A percentile compares a stretch with the other conserved stretches of the same genome.
phyloP scores from a whole-genome alignment of 2,329 filamentous ascomycete genomes.

The Graphilbum ipis-grandicollis region DNA sequence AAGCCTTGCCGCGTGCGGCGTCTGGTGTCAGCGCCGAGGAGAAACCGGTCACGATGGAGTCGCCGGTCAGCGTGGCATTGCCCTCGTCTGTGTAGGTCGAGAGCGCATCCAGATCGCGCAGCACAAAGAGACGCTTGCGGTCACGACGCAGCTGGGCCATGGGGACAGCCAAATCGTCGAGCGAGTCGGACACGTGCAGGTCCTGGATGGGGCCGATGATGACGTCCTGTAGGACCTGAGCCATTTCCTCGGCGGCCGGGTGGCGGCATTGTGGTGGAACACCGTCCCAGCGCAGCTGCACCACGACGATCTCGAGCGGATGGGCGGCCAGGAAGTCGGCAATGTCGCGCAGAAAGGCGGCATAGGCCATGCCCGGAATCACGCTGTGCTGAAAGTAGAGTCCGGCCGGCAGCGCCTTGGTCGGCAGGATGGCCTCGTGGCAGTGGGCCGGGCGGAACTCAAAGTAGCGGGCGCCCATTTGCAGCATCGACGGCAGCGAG shows the following conservation, averaged over 20 bases:
- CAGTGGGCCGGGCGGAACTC: conserved; percentile 32
- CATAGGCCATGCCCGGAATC: conserved; percentile 31
- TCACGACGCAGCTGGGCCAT: conserved; percentile 18
- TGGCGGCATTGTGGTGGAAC: conserved; percentile 26
- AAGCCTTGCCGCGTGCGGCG: conserved; percentile 16
- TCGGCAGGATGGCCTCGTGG: conserved; percentile 20
- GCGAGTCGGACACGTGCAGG: conserved; percentile 12
- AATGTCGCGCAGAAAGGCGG: conserved; percentile 21
- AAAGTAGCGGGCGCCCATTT: conserved; percentile 30
- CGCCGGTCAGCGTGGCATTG: conserved; percentile 24
- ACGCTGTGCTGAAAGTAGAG: conserved; percentile 32
- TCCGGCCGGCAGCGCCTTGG: conserved; percentile 21
- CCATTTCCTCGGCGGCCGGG: conserved; percentile 22
- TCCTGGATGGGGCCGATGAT: conserved; percentile 12
- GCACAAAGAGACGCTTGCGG: conserved; percentile 19
- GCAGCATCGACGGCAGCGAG: conserved; percentile 22
- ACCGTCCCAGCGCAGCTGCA: conserved; percentile 32
- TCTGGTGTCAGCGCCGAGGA: conserved; percentile 15
- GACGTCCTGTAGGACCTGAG: conserved; percentile 18
- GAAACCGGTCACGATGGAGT: no score
- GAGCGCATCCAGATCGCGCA: conserved; percentile 19
- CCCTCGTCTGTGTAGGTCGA: conserved; percentile 22
- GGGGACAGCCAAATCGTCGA: conserved; percentile 17
- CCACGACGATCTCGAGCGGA: conserved; percentile 26
- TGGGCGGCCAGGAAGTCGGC: conserved; percentile 23